Evolutionary conservation across 1,284 basidiomycete genomes (phyloP).

Genomic region (Grifola frondosa): DNA sequence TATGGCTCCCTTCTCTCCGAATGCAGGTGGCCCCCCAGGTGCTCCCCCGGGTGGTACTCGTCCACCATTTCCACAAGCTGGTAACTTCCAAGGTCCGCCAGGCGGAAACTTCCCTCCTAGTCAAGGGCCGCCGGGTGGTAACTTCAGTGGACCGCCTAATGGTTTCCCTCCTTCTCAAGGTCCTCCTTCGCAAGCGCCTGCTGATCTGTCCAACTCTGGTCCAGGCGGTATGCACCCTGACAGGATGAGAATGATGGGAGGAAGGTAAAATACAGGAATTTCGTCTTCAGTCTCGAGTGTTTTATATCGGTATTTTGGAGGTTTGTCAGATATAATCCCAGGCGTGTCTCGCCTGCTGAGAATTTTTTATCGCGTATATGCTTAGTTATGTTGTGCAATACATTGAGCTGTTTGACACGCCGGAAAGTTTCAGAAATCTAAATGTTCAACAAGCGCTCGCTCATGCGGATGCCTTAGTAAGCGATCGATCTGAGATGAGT

Average conservation of each 20-base stretch:
- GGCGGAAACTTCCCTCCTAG: constrained; percentile 24
- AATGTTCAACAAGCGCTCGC: too few relatives aligned
- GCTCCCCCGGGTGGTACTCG: constrained; percentile 25
- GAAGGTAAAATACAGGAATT: constrained; percentile 21
- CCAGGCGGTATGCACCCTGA: constrained; percentile 81
- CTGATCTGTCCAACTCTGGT: constrained; percentile 31
- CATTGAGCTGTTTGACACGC: too few relatives aligned
- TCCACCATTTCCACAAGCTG: constrained; percentile 59
- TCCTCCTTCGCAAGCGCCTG: constrained; percentile 30
- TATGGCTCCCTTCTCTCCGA: constrained; percentile 63
- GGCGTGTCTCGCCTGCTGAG: too few relatives aligned
- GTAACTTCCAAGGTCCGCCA: constrained; percentile 39
- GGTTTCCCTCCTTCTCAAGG: constrained; percentile 37
- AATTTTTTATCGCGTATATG: too few relatives aligned
- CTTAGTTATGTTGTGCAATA: too few relatives aligned
- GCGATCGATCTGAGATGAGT: too few relatives aligned
- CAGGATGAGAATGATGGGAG: constrained; percentile 77
- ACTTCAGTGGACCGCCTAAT: constrained; percentile 34
- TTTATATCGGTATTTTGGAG: background rate
- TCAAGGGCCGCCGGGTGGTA: constrained; percentile 35
- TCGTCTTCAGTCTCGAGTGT: background rate
- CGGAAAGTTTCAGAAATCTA: too few relatives aligned
- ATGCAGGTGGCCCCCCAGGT: constrained; percentile 35
- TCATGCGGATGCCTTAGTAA: too few relatives aligned
- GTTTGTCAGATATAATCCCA: too few relatives aligned